phyloP scores from a whole-genome alignment of 2,329 filamentous ascomycete species.

The Aspergillus piperis region DNA sequence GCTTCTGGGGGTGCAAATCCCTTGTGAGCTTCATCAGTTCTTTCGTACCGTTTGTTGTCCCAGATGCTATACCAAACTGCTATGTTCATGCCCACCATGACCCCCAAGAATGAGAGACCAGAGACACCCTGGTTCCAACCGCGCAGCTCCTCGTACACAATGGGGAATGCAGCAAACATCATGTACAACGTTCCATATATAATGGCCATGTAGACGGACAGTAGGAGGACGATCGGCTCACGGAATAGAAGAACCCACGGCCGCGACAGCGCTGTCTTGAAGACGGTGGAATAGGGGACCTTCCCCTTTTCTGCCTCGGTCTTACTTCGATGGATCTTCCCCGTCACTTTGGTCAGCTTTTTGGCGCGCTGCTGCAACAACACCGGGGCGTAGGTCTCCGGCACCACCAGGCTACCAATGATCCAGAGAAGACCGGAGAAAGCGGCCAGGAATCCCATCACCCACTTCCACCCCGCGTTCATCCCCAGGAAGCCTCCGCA shows the following conservation, averaged over 20 bases:
- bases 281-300: not conserved
- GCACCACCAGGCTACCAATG: not conserved
- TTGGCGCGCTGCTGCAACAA: not conserved
- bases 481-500: slow-evolving; percentile 64
- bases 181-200: not conserved
- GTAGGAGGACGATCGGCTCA: not conserved
- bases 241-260: not conserved
- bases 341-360: not conserved
- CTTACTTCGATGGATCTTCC: not conserved
- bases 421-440: slow-evolving; percentile 60
- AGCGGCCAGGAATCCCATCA: slow-evolving; percentile 60
- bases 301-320: not conserved
- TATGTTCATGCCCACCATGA: not conserved
- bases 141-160: not conserved
- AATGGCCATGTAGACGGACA: not conserved
- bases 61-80: not conserved
- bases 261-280: not conserved
- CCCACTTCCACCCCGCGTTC: slow-evolving; percentile 66
- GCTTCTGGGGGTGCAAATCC: not conserved
- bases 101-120: not conserved
- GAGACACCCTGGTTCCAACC: not conserved
- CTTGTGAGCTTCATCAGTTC: not conserved
- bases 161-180: not conserved
- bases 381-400: slow-evolving; percentile 1
- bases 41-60: not conserved